A percentile compares a stretch with the other conserved stretches of the same genome.
phyloP scores from a whole-genome alignment of 805 yeast species.

The Scheffersomyces stipitis region DNA sequence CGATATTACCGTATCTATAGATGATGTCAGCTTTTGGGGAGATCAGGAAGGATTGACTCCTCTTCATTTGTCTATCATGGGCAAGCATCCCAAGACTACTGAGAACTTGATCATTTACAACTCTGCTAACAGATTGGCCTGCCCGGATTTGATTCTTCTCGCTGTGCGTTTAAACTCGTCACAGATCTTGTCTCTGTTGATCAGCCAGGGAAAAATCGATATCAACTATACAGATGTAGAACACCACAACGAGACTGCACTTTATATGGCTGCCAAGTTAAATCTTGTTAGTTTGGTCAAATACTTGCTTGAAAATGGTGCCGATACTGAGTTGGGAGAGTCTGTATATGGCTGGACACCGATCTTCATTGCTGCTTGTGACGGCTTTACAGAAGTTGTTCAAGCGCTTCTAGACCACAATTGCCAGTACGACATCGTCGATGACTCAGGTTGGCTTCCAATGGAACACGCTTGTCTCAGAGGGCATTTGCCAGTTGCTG shows the following conservation, averaged over 20 bases:
- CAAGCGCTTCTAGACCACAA: constrained; percentile 51
- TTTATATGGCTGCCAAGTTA: constrained; percentile 76
- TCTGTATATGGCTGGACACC: constrained; percentile 92
- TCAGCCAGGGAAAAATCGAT: constrained; percentile 58
- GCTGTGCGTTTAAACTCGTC: constrained; percentile 69
- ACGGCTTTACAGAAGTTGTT: constrained; percentile 66
- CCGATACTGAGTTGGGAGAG: constrained; percentile 77
- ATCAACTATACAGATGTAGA: constrained; percentile 62
- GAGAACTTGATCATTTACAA: constrained; percentile 53
- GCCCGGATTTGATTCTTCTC: constrained; percentile 59
- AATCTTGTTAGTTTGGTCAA: constrained; percentile 54
- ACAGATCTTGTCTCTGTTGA: constrained; percentile 52
- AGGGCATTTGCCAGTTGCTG: constrained; percentile 77
- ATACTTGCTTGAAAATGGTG: constrained; percentile 55
- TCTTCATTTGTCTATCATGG: constrained; percentile 76
- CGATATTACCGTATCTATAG: constrained; percentile 49
- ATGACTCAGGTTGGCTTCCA: constrained; percentile 95
- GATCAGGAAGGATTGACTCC: constrained; percentile 82
- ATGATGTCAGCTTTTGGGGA: constrained; percentile 61
- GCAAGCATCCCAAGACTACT: constrained; percentile 78
- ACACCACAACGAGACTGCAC: constrained; percentile 68
- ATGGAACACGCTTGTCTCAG: constrained; percentile 92
- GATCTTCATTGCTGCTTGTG: constrained; percentile 83
- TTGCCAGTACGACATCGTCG: constrained; percentile 57
- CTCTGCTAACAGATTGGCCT: constrained; percentile 39